A percentile compares a stretch with the other conserved stretches of the same genome.
These are phyloP conservation scores for Alectoria sarmentosa DNA, from an alignment of 495 filamentous ascomycete genomes.

Conservation along the genomic window DNA sequence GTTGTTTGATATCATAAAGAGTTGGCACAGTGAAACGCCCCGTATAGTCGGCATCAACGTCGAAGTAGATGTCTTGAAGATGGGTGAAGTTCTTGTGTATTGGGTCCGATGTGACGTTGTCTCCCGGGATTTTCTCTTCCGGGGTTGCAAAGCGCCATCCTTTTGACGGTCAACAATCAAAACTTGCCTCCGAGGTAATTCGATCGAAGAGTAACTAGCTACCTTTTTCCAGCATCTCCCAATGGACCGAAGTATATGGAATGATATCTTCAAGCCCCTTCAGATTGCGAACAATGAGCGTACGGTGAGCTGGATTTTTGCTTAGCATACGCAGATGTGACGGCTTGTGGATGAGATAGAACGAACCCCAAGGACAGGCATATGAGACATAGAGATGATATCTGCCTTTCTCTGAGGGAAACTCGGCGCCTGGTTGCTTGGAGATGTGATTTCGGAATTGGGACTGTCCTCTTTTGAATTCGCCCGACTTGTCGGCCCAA, in stretches of 20 bases:
- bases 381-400: conserved; percentile 71
- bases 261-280: conserved; percentile 64
- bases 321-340: conserved; percentile 12
- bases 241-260: conserved; percentile 59
- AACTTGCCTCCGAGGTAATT: background rate
- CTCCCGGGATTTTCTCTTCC: conserved; percentile 55
- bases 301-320: conserved; percentile 47
- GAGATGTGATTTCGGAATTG: conserved; percentile 68
- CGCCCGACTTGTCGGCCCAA: conserved; percentile 75
- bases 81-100: conserved; percentile 48
- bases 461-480: conserved; percentile 77
- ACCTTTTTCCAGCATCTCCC: conserved; percentile 60
- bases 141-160: conserved; percentile 77
- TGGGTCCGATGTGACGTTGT: conserved; percentile 47
- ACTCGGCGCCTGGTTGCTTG: conserved; percentile 52
- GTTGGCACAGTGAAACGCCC: conserved; percentile 57
- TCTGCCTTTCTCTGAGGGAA: conserved; percentile 58
- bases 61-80: conserved; percentile 54
- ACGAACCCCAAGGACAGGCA: conserved; percentile 63
- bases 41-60: conserved; percentile 50
- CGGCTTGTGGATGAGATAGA: background rate
- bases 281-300: conserved; percentile 57
- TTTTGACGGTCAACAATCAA: conserved; percentile 15
- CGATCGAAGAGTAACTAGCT: background rate
- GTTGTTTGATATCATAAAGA: conserved; percentile 56